Conservation (phyloP, 805 yeast species). For the Saccharomycopsis sp. region DNA sequence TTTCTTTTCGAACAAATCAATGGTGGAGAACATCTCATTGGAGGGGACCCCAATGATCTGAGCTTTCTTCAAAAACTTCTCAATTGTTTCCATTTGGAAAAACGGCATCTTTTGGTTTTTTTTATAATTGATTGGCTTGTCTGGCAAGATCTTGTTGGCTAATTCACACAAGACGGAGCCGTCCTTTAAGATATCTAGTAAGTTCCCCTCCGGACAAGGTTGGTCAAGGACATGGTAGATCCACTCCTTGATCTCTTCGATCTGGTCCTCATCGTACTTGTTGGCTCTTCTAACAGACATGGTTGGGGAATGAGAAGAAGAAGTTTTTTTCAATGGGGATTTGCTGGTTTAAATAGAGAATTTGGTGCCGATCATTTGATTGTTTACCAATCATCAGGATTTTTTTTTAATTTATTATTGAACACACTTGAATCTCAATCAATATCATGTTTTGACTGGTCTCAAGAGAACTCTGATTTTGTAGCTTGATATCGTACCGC, state of each 20-base stretch:
- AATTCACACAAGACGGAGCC: conserved; percentile 48
- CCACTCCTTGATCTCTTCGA: conserved; percentile 44
- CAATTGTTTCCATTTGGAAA: conserved; percentile 73
- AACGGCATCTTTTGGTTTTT: conserved; percentile 59
- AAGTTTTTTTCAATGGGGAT: too few relatives aligned
- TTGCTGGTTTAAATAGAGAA: too few relatives aligned
- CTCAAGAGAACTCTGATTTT: too few relatives aligned
- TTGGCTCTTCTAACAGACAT: conserved; percentile 27
- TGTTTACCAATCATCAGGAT: too few relatives aligned
- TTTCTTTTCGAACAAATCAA: conserved; percentile 58
- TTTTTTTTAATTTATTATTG: too few relatives aligned
- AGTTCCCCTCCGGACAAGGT: conserved; percentile 29
- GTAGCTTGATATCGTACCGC: too few relatives aligned
- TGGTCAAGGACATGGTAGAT: conserved; percentile 31
- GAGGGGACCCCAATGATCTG: conserved; percentile 61
- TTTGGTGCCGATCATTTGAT: too few relatives aligned
- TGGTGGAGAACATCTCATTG: conserved; percentile 72
- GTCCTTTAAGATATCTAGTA: conserved; percentile 47
- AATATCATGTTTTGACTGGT: too few relatives aligned
- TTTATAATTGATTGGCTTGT: conserved; percentile 37
- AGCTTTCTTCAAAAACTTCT: conserved; percentile 56
- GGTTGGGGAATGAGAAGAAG: too few relatives aligned
- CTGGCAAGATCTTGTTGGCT: conserved; percentile 30
- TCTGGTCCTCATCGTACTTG: conserved; percentile 36
- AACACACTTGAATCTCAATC: too few relatives aligned